Evolutionary conservation across 2,329 filamentous ascomycete genomes (phyloP), one percentile per base, ranked within the genome.

Genomic region (Xylariaceae sp.): DNA sequence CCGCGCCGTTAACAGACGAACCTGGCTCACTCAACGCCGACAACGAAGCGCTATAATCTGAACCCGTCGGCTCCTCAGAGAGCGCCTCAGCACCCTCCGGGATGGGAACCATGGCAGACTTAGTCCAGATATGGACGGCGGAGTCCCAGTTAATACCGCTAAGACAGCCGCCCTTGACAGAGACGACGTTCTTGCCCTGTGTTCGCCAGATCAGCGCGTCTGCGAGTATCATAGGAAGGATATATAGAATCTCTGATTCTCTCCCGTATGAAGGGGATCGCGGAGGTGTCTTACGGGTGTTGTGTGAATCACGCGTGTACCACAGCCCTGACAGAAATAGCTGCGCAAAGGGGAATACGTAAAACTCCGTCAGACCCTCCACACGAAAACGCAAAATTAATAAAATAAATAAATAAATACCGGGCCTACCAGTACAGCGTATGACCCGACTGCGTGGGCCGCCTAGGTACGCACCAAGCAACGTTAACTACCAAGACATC

Each of bases 71-170:
- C 52, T 80, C 78, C 54, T 80, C 81, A 13, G 78, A 76, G 65
- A 80, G 78, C 5, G 72, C 68, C 70, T 85, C 81, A 26, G 76
- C 78, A 9, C 82, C 80, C 61, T 86, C 83, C 2, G 85, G 85
- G 58, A 88, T 87, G 32, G 84, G 80, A 16, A 87, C 76, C 75
- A 88, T 84, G 60, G 85, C 85, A 40, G 76, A 78, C 62, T 81
- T 82, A 18, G 82, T 85, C 80, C 82, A 88, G 61, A 88, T 83
- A 71, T 89, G 85, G 59, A 81, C 80, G 26, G 83, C 83, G 2
- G 67, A 71, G 12, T 67, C 72, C 80, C 84, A 83, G 67, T 84
- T 78, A 18, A 88, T 71, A 1, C 79, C 83, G 5, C 83, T 77
- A 43, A 89, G 74, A 63, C 85, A 86, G 39, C 84, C 85, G 10